Conservation (phyloP, 148 eudicot genomes). For the Rhododendron ferrugineum region DNA sequence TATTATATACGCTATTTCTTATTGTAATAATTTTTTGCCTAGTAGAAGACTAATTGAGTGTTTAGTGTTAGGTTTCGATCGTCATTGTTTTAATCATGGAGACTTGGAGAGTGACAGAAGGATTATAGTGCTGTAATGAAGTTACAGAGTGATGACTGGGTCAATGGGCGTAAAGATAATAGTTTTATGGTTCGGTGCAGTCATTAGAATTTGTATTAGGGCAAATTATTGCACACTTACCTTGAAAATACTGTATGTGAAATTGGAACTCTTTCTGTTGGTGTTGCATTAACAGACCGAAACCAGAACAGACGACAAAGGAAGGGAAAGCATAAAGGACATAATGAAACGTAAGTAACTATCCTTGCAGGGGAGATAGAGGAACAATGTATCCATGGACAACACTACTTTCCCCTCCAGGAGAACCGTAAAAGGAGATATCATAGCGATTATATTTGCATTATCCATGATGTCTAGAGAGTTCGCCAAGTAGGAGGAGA, state of each 20-base stretch:
- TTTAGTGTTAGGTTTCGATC: neutral
- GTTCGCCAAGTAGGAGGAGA: neutral
- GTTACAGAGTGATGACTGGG: slow-evolving; percentile 4
- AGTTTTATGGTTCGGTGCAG: neutral
- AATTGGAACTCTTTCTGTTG: neutral
- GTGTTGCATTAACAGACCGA: neutral
- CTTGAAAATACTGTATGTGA: neutral
- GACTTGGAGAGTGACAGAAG: slow-evolving; percentile 1
- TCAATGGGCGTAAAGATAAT: neutral
- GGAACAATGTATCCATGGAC: neutral
- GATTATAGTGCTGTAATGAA: neutral
- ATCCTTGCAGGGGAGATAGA: neutral
- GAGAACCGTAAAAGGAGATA: neutral
- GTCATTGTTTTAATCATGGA: neutral
- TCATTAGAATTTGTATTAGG: neutral
- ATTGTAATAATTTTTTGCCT: neutral
- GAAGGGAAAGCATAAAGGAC: neutral
- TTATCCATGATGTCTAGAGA: neutral
- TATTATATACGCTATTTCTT: no score
- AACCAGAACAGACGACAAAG: neutral
- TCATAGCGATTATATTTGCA: neutral
- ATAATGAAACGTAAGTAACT: neutral
- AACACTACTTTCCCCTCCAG: neutral
- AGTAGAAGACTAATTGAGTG: neutral
- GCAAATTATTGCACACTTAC: slow-evolving; percentile 1